These are phyloP conservation scores for Candida stauntonica DNA, from an alignment of 805 yeast species.

Conservation along the genomic window DNA sequence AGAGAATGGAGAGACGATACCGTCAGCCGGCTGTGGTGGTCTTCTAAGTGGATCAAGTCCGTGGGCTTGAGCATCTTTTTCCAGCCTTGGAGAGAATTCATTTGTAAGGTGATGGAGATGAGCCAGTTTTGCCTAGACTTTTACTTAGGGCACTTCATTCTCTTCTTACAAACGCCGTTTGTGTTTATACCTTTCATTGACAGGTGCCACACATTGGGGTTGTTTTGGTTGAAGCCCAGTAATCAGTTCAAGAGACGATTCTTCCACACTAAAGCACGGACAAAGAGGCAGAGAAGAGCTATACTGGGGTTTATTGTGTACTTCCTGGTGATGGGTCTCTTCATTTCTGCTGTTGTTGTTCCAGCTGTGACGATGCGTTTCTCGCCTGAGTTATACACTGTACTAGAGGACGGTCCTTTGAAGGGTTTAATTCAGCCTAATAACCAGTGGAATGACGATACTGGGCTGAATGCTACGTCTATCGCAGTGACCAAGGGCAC, in stretches of 20 bases:
- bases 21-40: conserved; percentile 73
- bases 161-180: conserved; percentile 57
- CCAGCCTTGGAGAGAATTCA: conserved; percentile 61
- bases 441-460: conserved; percentile 59
- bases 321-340: conserved; percentile 35
- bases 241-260: conserved; percentile 31
- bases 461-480: conserved; percentile 53
- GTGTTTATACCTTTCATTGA: conserved; percentile 61
- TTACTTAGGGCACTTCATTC: conserved; percentile 51
- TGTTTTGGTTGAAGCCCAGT: conserved; percentile 64
- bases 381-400: conserved; percentile 25
- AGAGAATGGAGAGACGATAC: conserved; percentile 59
- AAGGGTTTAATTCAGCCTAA: conserved; percentile 56
- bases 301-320: conserved; percentile 44
- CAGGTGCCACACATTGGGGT: conserved; percentile 59
- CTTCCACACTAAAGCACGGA: conserved; percentile 20
- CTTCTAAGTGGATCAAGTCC: conserved; percentile 64
- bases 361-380: conserved; percentile 41
- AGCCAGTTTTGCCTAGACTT: conserved; percentile 66
- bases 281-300: conserved; percentile 38
- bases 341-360: conserved; percentile 38
- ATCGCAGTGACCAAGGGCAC: conserved; percentile 35
- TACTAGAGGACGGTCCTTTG: conserved; percentile 23
- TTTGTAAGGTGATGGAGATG: conserved; percentile 62
- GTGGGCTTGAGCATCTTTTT: conserved; percentile 59